Evolutionary conservation across 2,329 filamentous ascomycete species (phyloP).

Genomic region (Penicillium sp.): DNA sequence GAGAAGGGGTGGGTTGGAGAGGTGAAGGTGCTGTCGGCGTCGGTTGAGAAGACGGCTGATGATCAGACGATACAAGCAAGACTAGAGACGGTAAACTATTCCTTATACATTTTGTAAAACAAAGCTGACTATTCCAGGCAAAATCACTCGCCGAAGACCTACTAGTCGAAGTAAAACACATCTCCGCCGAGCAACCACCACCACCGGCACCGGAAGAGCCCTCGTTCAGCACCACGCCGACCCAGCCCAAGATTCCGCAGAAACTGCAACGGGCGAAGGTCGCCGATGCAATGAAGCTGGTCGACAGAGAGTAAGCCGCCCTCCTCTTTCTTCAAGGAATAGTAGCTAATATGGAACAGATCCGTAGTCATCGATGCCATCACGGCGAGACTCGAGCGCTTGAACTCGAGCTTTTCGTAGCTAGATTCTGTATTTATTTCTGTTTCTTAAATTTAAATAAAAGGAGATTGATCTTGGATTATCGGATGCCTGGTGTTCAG

Average conservation of each 20-base stretch:
- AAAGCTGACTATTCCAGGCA: constrained; percentile 29
- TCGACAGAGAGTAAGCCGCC: constrained; percentile 44
- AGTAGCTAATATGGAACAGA: constrained; percentile 19
- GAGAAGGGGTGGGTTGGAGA: constrained; percentile 45
- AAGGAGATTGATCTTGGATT: too few species aligned
- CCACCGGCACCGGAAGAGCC: constrained; percentile 24
- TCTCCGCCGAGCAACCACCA: constrained; percentile 29
- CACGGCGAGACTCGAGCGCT: constrained; percentile 37
- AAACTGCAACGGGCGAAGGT: constrained; percentile 44
- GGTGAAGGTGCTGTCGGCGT: constrained; percentile 36
- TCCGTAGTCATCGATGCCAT: constrained; percentile 43
- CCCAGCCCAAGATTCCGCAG: constrained; percentile 34
- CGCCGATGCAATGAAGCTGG: constrained; percentile 47
- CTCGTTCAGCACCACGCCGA: constrained; percentile 15
- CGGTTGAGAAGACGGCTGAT: constrained; percentile 27
- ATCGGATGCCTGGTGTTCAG: too few species aligned
- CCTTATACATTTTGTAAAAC: neutral
- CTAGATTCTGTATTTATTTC: too few species aligned
- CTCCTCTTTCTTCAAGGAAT: neutral
- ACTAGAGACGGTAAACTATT: constrained; percentile 36
- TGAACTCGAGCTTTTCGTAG: constrained; percentile 31
- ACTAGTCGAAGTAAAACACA: constrained; percentile 33
- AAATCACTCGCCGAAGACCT: constrained; percentile 37
- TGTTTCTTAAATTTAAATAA: too few species aligned
- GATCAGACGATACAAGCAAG: constrained; percentile 30